Evolutionary conservation across 139 green algal genomes (phyloP), one percentile per base, ranked within the genome.

Genomic region (Prasinococcaceae sp.): DNA sequence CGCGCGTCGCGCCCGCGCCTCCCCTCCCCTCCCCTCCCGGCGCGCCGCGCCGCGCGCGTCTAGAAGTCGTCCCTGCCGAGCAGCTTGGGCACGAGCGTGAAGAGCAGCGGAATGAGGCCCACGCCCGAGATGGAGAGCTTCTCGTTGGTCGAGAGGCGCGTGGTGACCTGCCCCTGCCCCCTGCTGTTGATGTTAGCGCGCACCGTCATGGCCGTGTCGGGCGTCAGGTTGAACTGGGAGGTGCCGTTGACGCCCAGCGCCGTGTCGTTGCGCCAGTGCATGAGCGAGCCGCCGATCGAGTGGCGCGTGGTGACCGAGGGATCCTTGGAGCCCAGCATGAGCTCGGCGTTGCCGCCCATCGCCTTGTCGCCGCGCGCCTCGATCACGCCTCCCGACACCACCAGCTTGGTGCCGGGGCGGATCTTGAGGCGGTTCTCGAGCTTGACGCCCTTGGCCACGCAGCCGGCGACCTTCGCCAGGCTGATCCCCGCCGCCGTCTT

Each of bases 181-280:
- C 74, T 58, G 55, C 43, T 72, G 58, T 67, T 67, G 12, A 67
- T 14, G 27, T 67, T 67, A 17, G 58, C 44, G 8, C 71, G 59
- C 24, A 38, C 46, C 3, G 59, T 50, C 20, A 79, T n/a, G 29
- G 65, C 39, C 43, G 54, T 65, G 36, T 77, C 62, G 22, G 37
- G 41, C 6, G 23, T 46, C 6, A 62, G 8, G 2, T 40, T 58
- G 22, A 78, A 67, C 45, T 82, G 70, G 27, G 49, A 50, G 37
- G 58, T 51, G 19, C 75, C 41, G 52, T 88, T 88, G 36, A 63
- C 78, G 50, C 66, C 79, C 6, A 82, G 48, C 10, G 68, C 63
- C 23, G 72, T 24, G 39, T 88, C 79, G 24, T 64, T 54, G 20
- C 60, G 33, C 74, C 81, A 84, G 40, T 75, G 61, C 63, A 88